These are phyloP conservation scores for Prillingera fragicola DNA, from an alignment of 1,284 basidiomycete genomes.

Conservation along the genomic window DNA sequence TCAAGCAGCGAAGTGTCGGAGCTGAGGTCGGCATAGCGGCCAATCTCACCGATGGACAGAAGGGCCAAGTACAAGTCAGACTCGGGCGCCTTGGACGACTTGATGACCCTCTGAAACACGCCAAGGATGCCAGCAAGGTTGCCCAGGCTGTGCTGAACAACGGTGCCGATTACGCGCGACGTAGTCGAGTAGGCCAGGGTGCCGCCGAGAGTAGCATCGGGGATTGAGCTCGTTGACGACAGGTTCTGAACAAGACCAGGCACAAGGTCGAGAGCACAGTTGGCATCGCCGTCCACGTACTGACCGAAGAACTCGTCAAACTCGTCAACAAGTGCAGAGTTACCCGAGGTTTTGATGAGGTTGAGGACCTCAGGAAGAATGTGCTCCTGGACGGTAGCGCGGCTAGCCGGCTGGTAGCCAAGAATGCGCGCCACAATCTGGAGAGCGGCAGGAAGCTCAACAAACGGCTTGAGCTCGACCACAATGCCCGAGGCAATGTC, in stretches of 20 bases:
- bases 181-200: constrained; percentile 57
- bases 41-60: constrained; percentile 81
- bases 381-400: constrained; percentile 64
- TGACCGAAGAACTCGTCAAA: constrained; percentile 72
- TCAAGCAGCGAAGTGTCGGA: constrained; percentile 68
- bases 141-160: constrained; percentile 63
- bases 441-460: constrained; percentile 72
- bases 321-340: constrained; percentile 66
- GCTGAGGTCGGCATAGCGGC: constrained; percentile 75
- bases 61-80: constrained; percentile 71
- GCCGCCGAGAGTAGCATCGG: constrained; percentile 42
- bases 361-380: constrained; percentile 64
- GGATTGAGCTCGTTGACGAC: constrained; percentile 24
- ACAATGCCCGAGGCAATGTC: constrained; percentile 62
- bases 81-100: constrained; percentile 61
- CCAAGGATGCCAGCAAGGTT: constrained; percentile 73
- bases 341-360: constrained; percentile 71
- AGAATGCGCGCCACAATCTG: constrained; percentile 66
- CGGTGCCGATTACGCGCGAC: constrained; percentile 73
- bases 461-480: constrained; percentile 65
- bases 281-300: constrained; percentile 72
- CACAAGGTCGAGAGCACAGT: constrained; percentile 74
- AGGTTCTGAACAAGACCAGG: constrained; percentile 55
- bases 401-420: constrained; percentile 62
- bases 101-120: constrained; percentile 70